phyloP scores from a whole-genome alignment of 1,284 basidiomycete genomes.

The Quambalaria eucalypti region DNA sequence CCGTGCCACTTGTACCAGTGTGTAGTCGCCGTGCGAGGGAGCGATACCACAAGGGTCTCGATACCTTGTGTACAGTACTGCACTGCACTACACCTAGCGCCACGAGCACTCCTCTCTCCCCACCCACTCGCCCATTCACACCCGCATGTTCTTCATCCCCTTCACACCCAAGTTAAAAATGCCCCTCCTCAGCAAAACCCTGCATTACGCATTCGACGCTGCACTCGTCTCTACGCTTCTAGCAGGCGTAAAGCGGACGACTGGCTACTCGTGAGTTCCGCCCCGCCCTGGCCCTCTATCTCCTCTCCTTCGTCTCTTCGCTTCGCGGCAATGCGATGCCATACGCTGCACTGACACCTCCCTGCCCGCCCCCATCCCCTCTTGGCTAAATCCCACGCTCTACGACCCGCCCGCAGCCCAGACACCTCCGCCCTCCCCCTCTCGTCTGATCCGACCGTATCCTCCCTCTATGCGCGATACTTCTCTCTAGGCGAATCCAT shows the following conservation, averaged over 20 bases:
- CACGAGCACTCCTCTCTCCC: too few relatives aligned
- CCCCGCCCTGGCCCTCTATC: conserved; percentile 8
- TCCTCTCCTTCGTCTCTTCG: too few relatives aligned
- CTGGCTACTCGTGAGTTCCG: conserved; percentile 54
- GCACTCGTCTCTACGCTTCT: conserved; percentile 77
- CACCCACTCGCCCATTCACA: too few relatives aligned
- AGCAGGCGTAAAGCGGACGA: conserved; percentile 77
- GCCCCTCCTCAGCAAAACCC: background rate
- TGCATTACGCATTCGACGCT: conserved; percentile 74
- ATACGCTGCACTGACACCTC: background rate
- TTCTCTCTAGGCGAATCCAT: conserved; percentile 77
- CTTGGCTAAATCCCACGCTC: too few relatives aligned
- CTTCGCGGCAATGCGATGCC: background rate
- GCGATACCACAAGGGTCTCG: too few relatives aligned
- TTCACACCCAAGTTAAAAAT: too few relatives aligned
- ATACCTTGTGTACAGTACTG: too few relatives aligned
- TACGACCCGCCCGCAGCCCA: conserved; percentile 24
- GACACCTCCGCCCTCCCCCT: background rate
- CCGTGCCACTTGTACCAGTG: too few relatives aligned
- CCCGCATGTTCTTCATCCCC: too few relatives aligned
- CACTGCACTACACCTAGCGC: too few relatives aligned
- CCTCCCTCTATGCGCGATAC: conserved; percentile 68
- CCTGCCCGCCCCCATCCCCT: background rate
- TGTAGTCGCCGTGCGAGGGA: too few relatives aligned
- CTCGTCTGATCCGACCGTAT: conserved; percentile 57